Evolutionary conservation across 2,329 filamentous ascomycete genomes (phyloP), one percentile per base, ranked within the genome.

Genomic region (Fusarium nanum): DNA sequence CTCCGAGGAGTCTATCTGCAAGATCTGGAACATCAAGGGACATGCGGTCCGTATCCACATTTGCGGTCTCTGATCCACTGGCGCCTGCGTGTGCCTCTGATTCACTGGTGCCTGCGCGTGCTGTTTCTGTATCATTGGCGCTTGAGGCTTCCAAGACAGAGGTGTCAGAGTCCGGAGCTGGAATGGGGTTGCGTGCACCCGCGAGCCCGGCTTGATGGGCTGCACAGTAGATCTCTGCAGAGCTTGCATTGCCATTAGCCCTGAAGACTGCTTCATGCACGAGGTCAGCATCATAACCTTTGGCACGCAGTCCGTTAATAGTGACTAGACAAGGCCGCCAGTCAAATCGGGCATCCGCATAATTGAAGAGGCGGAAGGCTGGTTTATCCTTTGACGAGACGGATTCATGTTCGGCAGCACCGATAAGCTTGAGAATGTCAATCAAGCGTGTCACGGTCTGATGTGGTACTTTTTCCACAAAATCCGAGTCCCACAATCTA

Each of bases 241-340:
- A 81, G 4, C 82, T 78, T 7, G 80, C 74, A 56, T 87, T 86
- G 59, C 93, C 93, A 75, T 93, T 92, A 74, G 93, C 93, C 57
- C 95, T 89, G 78, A 93, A 98, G 0, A 96, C 82, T 30, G 93
- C 94, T 79, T 98, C 95, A 32, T 87, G 86, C 9, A 87, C 91
- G 55, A 98, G 83, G 14, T 88, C 87, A 45, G 86, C 82, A 22
- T 89, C 84, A 47, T 78, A 80, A 2, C 75, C 76, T 13, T 74
- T 75, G 23, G 72, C 72, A 6, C 78, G 56, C 22, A 83, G 74
- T 22, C 81, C 79, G 22, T 70, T 76, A 7, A 81, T 74, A 5
- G 76, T 73, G 16, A 58, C 64, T 7, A 75, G 75, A 53, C 78
- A 72, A 11, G 70, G 56, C 18, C 67, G 60, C 87, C 87, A 89